These are phyloP conservation scores for Durusdinium trenchii DNA, from an alignment of 73 alveolate species.

Conservation along the genomic window DNA sequence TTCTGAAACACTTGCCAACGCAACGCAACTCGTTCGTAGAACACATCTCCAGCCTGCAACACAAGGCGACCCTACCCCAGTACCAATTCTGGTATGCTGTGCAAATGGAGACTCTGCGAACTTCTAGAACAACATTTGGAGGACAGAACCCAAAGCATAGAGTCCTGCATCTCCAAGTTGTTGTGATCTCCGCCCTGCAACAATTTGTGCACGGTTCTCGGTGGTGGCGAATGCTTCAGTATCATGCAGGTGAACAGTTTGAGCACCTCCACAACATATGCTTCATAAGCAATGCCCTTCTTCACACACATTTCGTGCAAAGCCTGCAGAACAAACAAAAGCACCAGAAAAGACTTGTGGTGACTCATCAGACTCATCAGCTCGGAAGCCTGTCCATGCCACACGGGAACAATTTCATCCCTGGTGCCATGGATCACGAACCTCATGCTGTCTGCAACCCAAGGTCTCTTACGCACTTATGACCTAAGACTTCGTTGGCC, in stretches of 20 bases:
- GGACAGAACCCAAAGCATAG: background rate
- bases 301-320: slow-evolving; percentile 50
- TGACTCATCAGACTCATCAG: background rate
- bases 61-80: background rate
- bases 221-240: background rate
- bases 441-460: slow-evolving; percentile 96
- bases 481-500: background rate
- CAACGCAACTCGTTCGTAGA: slow-evolving; percentile 35
- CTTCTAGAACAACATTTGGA: background rate
- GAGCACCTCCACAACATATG: slow-evolving; percentile 46
- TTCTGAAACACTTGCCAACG: slow-evolving; percentile 26
- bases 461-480: background rate
- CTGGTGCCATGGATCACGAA: slow-evolving; percentile 99
- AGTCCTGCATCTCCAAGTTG: slow-evolving; percentile 91
- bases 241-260: background rate
- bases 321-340: background rate
- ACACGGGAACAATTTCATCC: slow-evolving; percentile 98
- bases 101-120: background rate
- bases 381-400: slow-evolving; percentile 97
- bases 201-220: background rate
- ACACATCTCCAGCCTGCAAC: slow-evolving; percentile 68
- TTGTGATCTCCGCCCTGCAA: slow-evolving; percentile 82
- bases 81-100: background rate
- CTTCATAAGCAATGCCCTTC: slow-evolving; percentile 84
- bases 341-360: background rate